Conservation (phyloP, 495 filamentous ascomycete genomes). For the Penicillium paxilli region DNA sequence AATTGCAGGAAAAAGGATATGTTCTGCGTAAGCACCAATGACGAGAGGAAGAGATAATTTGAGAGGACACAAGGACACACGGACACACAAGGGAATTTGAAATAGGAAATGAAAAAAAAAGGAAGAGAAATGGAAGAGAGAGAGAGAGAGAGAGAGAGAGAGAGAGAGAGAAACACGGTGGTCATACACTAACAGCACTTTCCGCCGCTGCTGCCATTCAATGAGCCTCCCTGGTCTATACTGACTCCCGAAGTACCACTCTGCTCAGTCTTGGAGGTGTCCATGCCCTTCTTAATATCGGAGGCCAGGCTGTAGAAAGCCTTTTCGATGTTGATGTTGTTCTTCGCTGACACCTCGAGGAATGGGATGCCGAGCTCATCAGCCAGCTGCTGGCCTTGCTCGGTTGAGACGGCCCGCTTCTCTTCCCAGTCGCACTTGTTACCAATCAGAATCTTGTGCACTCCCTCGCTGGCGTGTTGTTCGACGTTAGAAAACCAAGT, state of each 20-base stretch:
- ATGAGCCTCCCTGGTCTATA: constrained; percentile 64
- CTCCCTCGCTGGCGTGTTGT: constrained; percentile 97
- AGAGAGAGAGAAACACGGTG: constrained; percentile 19
- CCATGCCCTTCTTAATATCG: constrained; percentile 90
- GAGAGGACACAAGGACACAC: constrained; percentile 7
- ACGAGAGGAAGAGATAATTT: constrained; percentile 6
- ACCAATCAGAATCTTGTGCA: constrained; percentile 99
- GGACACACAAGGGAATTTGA: not conserved
- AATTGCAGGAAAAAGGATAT: constrained; percentile 24
- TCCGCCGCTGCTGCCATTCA: constrained; percentile 59
- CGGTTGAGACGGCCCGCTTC: constrained; percentile 89
- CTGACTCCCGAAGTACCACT: constrained; percentile 64
- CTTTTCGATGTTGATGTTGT: constrained; percentile 99
- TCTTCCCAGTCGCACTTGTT: constrained; percentile 99
- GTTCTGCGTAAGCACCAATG: constrained; percentile 11
- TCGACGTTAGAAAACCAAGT: constrained; percentile 99
- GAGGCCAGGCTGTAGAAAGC: constrained; percentile 93
- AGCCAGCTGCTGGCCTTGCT: constrained; percentile 89
- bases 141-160: constrained; percentile 2
- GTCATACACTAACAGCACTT: constrained; percentile 84
- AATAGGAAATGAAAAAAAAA: constrained; percentile 4
- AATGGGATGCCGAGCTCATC: constrained; percentile 98
- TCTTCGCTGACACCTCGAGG: constrained; percentile 96
- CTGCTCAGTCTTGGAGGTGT: constrained; percentile 75
- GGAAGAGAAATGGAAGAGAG: no score